phyloP scores from a whole-genome alignment of 345 rosid genomes.

The Eucalyptus erythrocorys region DNA sequence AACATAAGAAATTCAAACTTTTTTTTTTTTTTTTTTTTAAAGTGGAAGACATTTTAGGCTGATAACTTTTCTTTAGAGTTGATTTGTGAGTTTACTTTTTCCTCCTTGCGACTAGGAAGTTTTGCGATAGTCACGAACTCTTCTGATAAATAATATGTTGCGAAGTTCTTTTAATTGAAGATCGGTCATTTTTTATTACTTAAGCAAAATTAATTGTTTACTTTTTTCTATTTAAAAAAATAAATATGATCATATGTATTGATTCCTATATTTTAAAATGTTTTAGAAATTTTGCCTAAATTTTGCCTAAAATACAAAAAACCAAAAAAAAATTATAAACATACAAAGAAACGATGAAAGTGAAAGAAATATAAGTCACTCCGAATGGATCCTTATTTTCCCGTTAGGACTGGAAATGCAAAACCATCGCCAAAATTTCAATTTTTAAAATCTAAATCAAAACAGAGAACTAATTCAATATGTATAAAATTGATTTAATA shows the following conservation, averaged over 20 bases:
- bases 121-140: not conserved
- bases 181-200: not conserved
- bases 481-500: not conserved
- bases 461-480: not conserved
- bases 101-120: not conserved
- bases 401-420: not conserved
- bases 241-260: not conserved
- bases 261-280: not conserved
- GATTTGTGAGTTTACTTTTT: not conserved
- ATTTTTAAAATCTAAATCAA: not conserved
- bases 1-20: not conserved
- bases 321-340: not conserved
- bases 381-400: not conserved
- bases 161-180: not conserved
- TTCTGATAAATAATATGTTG: not conserved
- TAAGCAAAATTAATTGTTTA: not conserved
- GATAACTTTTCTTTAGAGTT: not conserved
- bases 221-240: not conserved
- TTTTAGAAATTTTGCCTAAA: not conserved
- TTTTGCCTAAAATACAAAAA: no score
- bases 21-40: not conserved
- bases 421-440: not conserved
- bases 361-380: not conserved
- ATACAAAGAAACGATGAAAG: not conserved
- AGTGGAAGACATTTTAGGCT: not conserved